A percentile compares a stretch with the other conserved stretches of the same genome.
Conservation (phyloP, 2,329 filamentous ascomycete genomes). For the Spiromastix sp. region DNA sequence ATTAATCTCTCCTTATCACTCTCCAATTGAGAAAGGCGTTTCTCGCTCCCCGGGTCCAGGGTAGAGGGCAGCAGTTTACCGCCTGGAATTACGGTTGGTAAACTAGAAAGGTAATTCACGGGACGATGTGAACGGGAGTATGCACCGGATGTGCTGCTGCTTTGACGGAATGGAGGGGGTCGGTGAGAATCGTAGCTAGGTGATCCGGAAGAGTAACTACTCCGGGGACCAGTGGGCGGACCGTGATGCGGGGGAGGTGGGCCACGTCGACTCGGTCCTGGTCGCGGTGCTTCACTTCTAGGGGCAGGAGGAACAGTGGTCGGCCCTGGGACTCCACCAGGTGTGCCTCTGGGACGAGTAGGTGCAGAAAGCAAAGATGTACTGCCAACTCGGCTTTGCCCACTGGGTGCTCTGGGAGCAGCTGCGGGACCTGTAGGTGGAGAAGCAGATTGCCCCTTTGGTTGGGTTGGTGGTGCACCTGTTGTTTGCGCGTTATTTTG, state of each 20-base stretch:
- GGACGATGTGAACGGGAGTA: conserved; percentile 31
- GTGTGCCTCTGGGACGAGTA: conserved; percentile 35
- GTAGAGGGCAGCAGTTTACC: conserved; percentile 30
- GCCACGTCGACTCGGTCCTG: conserved; percentile 24
- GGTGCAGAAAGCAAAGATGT: conserved; percentile 35
- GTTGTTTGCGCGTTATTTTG: conserved; percentile 3
- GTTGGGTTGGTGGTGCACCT: conserved; percentile 14
- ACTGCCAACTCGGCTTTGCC: conserved; percentile 28
- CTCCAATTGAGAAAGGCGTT: conserved; percentile 35
- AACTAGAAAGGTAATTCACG: conserved; percentile 28
- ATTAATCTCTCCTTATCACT: conserved; percentile 35
- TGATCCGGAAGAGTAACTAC: conserved; percentile 19
- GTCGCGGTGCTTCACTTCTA: conserved; percentile 20
- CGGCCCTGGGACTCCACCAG: conserved; percentile 16
- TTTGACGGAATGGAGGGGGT: conserved; percentile 25
- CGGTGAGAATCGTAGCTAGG: conserved; percentile 22
- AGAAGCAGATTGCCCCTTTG: conserved; percentile 16
- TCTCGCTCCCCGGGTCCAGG: conserved; percentile 31
- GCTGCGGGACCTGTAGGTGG: conserved; percentile 31
- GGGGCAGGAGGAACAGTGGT: neutral
- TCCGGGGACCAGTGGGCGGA: conserved; percentile 29
- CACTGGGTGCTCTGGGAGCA: conserved; percentile 23
- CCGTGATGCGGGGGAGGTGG: conserved; percentile 19
- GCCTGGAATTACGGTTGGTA: conserved; percentile 31
- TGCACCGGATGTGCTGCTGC: conserved; percentile 24